Percentiles rank a stretch among this genome's conserved stretches.
Evolutionary conservation across 805 yeast species (phyloP).

Genomic region (Kodamaea laetipori): DNA sequence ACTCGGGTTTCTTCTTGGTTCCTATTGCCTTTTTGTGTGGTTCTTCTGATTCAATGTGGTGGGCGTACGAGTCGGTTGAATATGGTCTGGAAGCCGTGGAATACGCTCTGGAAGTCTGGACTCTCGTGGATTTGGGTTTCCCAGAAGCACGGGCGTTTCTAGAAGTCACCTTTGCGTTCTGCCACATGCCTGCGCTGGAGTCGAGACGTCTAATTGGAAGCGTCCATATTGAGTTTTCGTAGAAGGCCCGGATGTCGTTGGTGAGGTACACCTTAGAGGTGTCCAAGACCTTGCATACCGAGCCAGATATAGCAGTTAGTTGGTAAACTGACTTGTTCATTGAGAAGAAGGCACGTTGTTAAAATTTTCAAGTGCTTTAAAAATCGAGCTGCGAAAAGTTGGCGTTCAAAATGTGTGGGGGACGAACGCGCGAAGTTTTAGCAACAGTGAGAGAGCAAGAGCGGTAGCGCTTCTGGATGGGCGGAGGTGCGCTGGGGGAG

Average conservation of each 20-base stretch:
- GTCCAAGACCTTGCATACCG: conserved; percentile 10
- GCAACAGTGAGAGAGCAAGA: neutral
- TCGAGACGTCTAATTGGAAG: conserved; percentile 25
- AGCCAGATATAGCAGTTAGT: conserved; percentile 28
- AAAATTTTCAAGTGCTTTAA: conserved; percentile 6
- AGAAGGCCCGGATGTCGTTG: conserved; percentile 24
- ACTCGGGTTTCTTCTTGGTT: conserved; percentile 6
- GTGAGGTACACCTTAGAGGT: conserved; percentile 23
- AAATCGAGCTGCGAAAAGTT: neutral
- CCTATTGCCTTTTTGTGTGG: conserved; percentile 6
- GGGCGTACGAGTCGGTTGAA: conserved; percentile 12
- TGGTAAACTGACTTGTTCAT: conserved; percentile 23
- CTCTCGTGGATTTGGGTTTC: no score
- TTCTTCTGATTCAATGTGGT: neutral
- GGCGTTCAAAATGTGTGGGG: conserved; percentile 3
- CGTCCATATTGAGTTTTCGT: conserved; percentile 23
- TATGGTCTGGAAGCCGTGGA: no score
- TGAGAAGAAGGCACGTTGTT: conserved; percentile 2
- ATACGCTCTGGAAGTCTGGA: no score
- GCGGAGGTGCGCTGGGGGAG: neutral
- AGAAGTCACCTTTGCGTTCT: neutral
- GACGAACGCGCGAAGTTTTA: no score
- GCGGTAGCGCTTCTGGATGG: neutral
- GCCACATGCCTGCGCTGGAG: conserved; percentile 27
- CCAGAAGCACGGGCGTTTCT: neutral